phyloP scores from a whole-genome alignment of 2,329 filamentous ascomycete species.

The Exserohilum rostratum region DNA sequence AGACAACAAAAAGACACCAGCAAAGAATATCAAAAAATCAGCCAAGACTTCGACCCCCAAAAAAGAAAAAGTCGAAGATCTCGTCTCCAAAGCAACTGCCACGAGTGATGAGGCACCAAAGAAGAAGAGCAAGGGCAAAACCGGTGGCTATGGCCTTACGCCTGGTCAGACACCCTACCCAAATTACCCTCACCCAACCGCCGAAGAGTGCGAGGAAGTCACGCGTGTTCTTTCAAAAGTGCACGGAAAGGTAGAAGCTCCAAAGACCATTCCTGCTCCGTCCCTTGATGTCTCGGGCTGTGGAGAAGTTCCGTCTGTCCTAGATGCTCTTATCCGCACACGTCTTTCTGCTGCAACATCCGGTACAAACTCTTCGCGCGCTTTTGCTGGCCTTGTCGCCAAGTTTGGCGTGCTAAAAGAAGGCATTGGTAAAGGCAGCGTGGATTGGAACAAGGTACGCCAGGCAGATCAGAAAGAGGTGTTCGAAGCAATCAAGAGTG shows the following conservation, averaged over 20 bases:
- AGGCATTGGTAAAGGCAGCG: constrained; percentile 71
- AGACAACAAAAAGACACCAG: constrained; percentile 6
- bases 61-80: constrained; percentile 28
- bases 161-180: constrained; percentile 69
- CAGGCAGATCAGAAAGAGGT: constrained; percentile 64
- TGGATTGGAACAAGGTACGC: constrained; percentile 76
- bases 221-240: constrained; percentile 66
- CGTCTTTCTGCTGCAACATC: constrained; percentile 67
- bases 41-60: constrained; percentile 28
- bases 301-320: constrained; percentile 68
- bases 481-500: constrained; percentile 70
- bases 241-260: constrained; percentile 70
- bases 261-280: constrained; percentile 71
- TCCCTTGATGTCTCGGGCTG: constrained; percentile 74
- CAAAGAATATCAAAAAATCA: constrained; percentile 25
- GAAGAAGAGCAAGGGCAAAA: constrained; percentile 46
- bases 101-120: constrained; percentile 42
- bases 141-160: constrained; percentile 53
- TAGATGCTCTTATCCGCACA: constrained; percentile 68
- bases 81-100: constrained; percentile 34
- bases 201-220: constrained; percentile 72
- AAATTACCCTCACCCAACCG: constrained; percentile 67
- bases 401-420: constrained; percentile 67
- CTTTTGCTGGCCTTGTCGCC: constrained; percentile 69
- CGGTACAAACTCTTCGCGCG: constrained; percentile 66